Evolutionary conservation across 73 alveolate species (phyloP).

Genomic region (Paramecium caudatum): DNA sequence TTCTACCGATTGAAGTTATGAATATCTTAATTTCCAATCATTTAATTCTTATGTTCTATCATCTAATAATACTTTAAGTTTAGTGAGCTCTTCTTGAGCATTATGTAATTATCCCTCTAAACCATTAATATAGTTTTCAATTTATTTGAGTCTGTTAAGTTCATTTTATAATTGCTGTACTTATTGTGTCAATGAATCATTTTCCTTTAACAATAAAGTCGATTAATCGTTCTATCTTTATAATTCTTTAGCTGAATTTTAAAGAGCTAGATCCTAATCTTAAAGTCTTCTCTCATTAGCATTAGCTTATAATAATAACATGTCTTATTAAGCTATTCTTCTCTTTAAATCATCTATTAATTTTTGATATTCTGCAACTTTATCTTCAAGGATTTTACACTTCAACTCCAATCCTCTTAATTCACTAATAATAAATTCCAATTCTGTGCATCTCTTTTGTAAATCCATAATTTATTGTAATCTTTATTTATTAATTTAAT

Average conservation of each 20-base stretch:
- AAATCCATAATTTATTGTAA: slow-evolving; percentile 35
- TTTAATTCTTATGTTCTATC: slow-evolving; percentile 29
- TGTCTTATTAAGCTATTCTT: slow-evolving; percentile 50
- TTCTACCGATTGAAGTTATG: background rate
- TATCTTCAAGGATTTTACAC: background rate
- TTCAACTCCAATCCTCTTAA: slow-evolving; percentile 9
- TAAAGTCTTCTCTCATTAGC: slow-evolving; percentile 13
- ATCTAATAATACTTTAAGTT: background rate
- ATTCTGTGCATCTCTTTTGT: slow-evolving; percentile 34
- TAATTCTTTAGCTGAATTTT: slow-evolving; percentile 26
- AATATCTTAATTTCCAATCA: slow-evolving; percentile 19
- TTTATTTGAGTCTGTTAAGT: background rate
- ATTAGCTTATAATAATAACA: slow-evolving; percentile 30
- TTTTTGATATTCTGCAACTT: slow-evolving; percentile 5
- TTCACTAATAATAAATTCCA: slow-evolving; percentile 3
- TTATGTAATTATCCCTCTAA: background rate
- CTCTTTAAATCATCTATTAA: slow-evolving; percentile 56
- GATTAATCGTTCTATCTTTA: slow-evolving; percentile 18
- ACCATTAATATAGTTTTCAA: background rate
- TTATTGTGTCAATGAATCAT: background rate
- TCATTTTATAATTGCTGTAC: slow-evolving; percentile 25
- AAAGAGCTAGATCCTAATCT: background rate
- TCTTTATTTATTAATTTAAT: background rate
- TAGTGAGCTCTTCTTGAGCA: slow-evolving; percentile 23
- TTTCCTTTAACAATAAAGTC: background rate